Evolutionary conservation across 805 yeast genomes (phyloP).

Genomic region (Zygosaccharomyces bailii): DNA sequence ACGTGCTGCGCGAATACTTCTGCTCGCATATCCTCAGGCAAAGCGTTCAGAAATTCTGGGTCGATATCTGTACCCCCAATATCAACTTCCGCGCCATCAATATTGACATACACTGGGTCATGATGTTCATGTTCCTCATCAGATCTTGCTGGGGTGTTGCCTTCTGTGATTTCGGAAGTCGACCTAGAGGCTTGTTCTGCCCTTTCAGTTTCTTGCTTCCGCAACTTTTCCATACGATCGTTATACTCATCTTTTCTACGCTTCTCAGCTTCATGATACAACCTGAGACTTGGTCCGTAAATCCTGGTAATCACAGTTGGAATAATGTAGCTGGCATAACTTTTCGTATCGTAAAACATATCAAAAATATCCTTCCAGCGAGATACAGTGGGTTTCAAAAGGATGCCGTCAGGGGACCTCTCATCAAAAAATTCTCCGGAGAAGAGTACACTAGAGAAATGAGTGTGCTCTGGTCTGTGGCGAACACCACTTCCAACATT

Average conservation of each 20-base stretch:
- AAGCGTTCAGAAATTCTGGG: conserved; percentile 82
- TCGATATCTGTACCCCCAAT: conserved; percentile 89
- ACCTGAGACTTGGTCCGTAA: conserved; percentile 46
- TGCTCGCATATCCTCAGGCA: conserved; percentile 90
- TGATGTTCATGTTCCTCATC: conserved; percentile 30
- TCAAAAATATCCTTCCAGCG: conserved; percentile 65
- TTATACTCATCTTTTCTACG: conserved; percentile 32
- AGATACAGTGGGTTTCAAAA: conserved; percentile 49
- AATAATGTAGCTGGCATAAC: conserved; percentile 37
- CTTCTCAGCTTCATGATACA: conserved; percentile 30
- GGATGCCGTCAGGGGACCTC: conserved; percentile 31
- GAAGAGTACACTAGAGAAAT: conserved; percentile 31
- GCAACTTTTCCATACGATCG: conserved; percentile 28
- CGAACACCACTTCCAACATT: conserved; percentile 28
- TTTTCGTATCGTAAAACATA: conserved; percentile 47
- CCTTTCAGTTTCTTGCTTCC: conserved; percentile 7
- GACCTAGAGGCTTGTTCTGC: conserved; percentile 34
- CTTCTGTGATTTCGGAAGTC: conserved; percentile 3
- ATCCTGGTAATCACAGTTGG: conserved; percentile 47
- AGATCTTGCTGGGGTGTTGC: conserved; percentile 25
- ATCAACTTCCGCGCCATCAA: conserved; percentile 77
- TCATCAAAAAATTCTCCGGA: conserved; percentile 35
- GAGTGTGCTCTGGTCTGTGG: conserved; percentile 27
- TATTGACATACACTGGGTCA: conserved; percentile 63
- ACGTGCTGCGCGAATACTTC: conserved; percentile 86